Conservation (phyloP, 2,329 filamentous ascomycete genomes). For the Phialophora expanda region DNA sequence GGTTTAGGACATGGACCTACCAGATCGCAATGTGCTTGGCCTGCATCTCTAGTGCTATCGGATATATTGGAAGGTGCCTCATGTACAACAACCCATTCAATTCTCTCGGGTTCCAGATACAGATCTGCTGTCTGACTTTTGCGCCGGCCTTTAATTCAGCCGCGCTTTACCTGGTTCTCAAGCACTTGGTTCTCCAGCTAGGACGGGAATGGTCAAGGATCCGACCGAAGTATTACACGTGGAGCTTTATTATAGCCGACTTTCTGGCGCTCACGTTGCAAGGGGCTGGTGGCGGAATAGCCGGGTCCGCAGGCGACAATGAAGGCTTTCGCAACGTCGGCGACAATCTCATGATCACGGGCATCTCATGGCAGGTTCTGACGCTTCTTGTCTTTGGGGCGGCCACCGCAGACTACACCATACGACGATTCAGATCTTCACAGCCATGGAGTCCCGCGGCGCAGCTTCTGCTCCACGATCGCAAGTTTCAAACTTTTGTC, state of each 20-base stretch:
- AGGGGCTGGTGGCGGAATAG: constrained; percentile 62
- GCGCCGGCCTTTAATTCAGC: constrained; percentile 62
- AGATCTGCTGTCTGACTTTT: constrained; percentile 62
- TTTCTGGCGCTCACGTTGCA: constrained; percentile 64
- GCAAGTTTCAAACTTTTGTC: constrained; percentile 33
- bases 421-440: constrained; percentile 16
- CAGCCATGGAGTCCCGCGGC: constrained; percentile 28
- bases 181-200: constrained; percentile 62
- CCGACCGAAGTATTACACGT: constrained; percentile 59
- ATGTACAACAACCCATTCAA: constrained; percentile 61
- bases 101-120: constrained; percentile 54
- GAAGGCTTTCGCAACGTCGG: constrained; percentile 53
- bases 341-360: constrained; percentile 63
- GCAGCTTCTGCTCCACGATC: constrained; percentile 15
- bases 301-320: constrained; percentile 50
- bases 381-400: constrained; percentile 49
- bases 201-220: constrained; percentile 57
- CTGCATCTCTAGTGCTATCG: constrained; percentile 58
- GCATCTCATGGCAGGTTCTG: constrained; percentile 63
- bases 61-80: constrained; percentile 62
- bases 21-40: constrained; percentile 55
- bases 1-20: constrained; percentile 62
- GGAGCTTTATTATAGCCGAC: constrained; percentile 66
- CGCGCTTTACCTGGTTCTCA: constrained; percentile 62
- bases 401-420: constrained; percentile 15